Evolutionary conservation across 2,329 filamentous ascomycete genomes (phyloP).

Genomic region (Nigrospora oryzae): DNA sequence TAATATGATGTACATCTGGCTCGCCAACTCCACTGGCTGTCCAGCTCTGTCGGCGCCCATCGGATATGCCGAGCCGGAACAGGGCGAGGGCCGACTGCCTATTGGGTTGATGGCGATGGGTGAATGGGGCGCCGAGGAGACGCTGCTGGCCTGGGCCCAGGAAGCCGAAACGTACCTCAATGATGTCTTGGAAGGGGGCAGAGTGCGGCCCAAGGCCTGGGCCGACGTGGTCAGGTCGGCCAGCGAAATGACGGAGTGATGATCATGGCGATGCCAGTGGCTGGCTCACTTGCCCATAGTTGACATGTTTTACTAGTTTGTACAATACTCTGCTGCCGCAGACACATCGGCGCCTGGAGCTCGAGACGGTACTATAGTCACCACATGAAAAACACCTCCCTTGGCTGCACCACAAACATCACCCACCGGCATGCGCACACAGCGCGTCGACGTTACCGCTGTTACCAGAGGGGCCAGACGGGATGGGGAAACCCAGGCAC

Average conservation of each 20-base stretch:
- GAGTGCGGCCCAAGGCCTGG: constrained; percentile 46
- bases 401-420: no score
- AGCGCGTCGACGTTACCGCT: no score
- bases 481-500: no score
- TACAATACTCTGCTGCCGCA: no score
- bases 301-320: no score
- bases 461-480: no score
- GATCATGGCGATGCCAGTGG: no score
- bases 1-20: constrained; percentile 79
- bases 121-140: constrained; percentile 60
- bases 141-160: constrained; percentile 49
- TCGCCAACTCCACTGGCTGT: constrained; percentile 74
- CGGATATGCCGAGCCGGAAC: constrained; percentile 55
- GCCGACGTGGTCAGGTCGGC: constrained; percentile 43
- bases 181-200: constrained; percentile 35
- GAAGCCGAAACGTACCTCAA: constrained; percentile 50
- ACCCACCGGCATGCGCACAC: no score
- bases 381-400: no score
- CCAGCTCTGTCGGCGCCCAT: constrained; percentile 69
- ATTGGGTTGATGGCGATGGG: constrained; percentile 56
- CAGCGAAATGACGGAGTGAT: neutral
- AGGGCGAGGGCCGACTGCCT: constrained; percentile 50
- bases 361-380: no score
- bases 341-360: no score
- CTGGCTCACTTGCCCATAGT: no score